Evolutionary conservation across 2,329 filamentous ascomycete genomes (phyloP).

Genomic region (Fulvia fulva): DNA sequence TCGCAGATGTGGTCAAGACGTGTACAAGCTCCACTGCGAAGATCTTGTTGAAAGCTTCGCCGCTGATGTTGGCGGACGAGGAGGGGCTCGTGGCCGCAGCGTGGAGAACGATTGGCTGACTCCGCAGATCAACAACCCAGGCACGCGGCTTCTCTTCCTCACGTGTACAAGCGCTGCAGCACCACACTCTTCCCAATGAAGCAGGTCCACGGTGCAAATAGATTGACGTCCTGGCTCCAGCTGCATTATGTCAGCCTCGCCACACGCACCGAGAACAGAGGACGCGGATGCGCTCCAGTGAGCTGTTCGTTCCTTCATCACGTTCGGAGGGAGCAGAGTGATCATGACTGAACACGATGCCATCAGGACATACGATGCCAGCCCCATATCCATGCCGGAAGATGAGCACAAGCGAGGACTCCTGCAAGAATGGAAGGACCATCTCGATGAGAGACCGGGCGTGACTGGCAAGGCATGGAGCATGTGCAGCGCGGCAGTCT

Average conservation of each 20-base stretch:
- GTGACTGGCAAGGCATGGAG: not conserved
- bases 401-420: slow-evolving; percentile 20
- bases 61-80: not conserved
- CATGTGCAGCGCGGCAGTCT: not conserved
- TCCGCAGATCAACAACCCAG: not conserved
- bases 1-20: not conserved
- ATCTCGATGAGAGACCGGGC: not conserved
- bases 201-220: not conserved
- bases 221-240: not conserved
- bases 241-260: not conserved
- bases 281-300: not conserved
- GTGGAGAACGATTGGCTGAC: not conserved
- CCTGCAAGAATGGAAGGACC: slow-evolving; percentile 15
- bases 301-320: not conserved
- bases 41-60: not conserved
- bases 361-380: not conserved
- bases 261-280: not conserved
- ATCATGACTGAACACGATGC: not conserved
- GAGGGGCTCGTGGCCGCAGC: not conserved
- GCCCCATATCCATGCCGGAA: not conserved
- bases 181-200: not conserved
- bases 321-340: not conserved
- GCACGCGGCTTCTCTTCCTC: not conserved
- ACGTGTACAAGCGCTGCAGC: not conserved
- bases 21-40: slow-evolving; percentile 1